Evolutionary conservation across 306 rosid genomes (phyloP), one percentile per base, ranked within the genome.

Genomic region (Dryas alaskensis): DNA sequence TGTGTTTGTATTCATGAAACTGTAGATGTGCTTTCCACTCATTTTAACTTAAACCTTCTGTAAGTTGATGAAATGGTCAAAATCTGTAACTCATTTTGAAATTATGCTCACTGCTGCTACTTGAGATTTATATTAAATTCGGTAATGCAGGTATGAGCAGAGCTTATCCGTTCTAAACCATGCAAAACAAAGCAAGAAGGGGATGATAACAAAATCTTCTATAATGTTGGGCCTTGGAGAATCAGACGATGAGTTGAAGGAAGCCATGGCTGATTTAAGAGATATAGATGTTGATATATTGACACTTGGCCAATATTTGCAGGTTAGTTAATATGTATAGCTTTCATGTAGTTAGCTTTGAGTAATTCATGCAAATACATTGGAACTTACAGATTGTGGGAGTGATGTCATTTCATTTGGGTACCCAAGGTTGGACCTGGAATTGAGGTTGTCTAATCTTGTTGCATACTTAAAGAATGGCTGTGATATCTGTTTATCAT

Each of bases 141-240:
- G 81, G 65, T 67, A 61, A 65, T 81, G 84, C 89, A 92, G 98
- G 84, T 92, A 92, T 61, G 87, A 85, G 69, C 98, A 92, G 84
- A 92, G 98, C 79, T 80, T 90, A 76, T 83, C 96, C 44, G 96
- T 92, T 84, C 81, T 92, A 49, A 84, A 83, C 51, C 92, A 92
- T 83, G 96, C 96, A 78, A 92, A 92, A 73, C 67, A 40, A 65
- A 86, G 91, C 84, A 90, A 88, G 86, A 87, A 81, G 77, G 89
- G 98, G 4, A 91, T 94, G 98, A 88, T 91, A 73, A 94, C 97
- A 54, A 94, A 94, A 89, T 67, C 97, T 57, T 94, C 97, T 73
- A 89, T 91, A 85, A 94, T 94, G 98, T 79, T 94, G 80, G 98
- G 98, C 76, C 98, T 94, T 13, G 97, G 96, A 67, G 99, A 94